Conservation (phyloP, 352 stramenopile species). For the Phytopythium ostracodes region DNA sequence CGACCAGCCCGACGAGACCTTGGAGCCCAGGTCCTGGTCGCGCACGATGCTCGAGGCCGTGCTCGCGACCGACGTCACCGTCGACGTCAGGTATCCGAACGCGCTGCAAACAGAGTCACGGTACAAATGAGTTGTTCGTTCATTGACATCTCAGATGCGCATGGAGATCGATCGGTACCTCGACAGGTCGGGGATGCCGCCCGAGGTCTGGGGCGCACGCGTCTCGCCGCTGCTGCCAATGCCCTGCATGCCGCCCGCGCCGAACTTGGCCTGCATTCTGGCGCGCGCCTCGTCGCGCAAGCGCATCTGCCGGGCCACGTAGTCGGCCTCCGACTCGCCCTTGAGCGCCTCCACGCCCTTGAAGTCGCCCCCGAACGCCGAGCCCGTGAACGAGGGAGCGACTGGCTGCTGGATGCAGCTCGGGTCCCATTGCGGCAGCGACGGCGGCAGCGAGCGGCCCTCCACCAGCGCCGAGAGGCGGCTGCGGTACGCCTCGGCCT, state of each 20-base stretch:
- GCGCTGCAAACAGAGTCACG: slow-evolving; percentile 18
- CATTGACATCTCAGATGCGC: too few relatives aligned
- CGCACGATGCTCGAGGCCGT: slow-evolving; percentile 69
- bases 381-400: slow-evolving; percentile 31
- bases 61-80: slow-evolving; percentile 59
- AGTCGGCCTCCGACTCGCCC: slow-evolving; percentile 74
- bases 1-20: slow-evolving; percentile 76
- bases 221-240: slow-evolving; percentile 73
- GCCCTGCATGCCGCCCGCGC: slow-evolving; percentile 64
- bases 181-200: slow-evolving; percentile 52
- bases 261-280: slow-evolving; percentile 81
- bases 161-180: slow-evolving; percentile 6
- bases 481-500: slow-evolving; percentile 70
- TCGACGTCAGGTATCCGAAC: slow-evolving; percentile 73
- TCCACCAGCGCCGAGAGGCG: slow-evolving; percentile 63
- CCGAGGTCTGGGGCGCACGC: slow-evolving; percentile 27
- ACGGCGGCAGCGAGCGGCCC: slow-evolving; percentile 27
- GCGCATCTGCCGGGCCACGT: slow-evolving; percentile 68
- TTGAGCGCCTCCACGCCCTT: slow-evolving; percentile 80
- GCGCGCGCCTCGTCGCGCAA: slow-evolving; percentile 71
- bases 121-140: not conserved
- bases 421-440: slow-evolving; percentile 68
- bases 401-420: slow-evolving; percentile 25
- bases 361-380: slow-evolving; percentile 34
- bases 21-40: slow-evolving; percentile 68